A percentile compares a stretch with the other conserved stretches of the same genome.
Conservation (phyloP, 345 rosid species). For the Psidium guajava region DNA sequence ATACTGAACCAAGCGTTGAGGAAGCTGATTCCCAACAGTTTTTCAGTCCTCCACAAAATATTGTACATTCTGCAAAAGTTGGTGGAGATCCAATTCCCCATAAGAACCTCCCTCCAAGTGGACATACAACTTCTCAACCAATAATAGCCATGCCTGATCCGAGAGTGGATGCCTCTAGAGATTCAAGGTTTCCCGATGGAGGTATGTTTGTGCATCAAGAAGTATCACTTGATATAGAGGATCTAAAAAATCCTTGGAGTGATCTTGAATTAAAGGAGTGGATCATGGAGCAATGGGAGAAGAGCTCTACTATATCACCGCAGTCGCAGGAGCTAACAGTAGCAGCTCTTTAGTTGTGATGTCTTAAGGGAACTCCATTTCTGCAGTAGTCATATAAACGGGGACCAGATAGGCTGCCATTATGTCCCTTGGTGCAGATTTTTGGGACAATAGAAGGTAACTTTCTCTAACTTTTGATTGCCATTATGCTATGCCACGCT, state of each 20-base stretch:
- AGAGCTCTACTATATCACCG: no score
- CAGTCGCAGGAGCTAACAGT: no score
- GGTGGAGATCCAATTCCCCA: slow-evolving; percentile 29
- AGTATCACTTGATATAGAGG: slow-evolving; percentile 65
- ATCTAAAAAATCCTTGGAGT: slow-evolving; percentile 81
- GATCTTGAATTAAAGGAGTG: slow-evolving; percentile 84
- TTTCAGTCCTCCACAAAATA: slow-evolving; percentile 32
- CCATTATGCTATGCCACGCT: no score
- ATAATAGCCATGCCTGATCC: slow-evolving; percentile 16
- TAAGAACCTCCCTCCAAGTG: slow-evolving; percentile 28
- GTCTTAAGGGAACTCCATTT: no score
- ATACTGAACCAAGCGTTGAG: slow-evolving; percentile 18
- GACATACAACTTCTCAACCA: slow-evolving; percentile 19
- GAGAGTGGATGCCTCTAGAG: slow-evolving; percentile 19
- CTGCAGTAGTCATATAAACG: no score
- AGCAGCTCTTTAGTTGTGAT: no score
- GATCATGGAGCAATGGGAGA: slow-evolving; percentile 99
- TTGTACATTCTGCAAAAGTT: slow-evolving; percentile 20
- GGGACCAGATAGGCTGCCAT: no score
- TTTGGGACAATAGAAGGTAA: no score
- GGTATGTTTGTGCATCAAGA: slow-evolving; percentile 37
- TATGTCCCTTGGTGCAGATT: no score
- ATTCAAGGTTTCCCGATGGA: slow-evolving; percentile 24
- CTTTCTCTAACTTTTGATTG: no score
- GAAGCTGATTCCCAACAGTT: slow-evolving; percentile 25